phyloP scores from a whole-genome alignment of 345 rosid genomes.

The Raphanus raphanistrum region DNA sequence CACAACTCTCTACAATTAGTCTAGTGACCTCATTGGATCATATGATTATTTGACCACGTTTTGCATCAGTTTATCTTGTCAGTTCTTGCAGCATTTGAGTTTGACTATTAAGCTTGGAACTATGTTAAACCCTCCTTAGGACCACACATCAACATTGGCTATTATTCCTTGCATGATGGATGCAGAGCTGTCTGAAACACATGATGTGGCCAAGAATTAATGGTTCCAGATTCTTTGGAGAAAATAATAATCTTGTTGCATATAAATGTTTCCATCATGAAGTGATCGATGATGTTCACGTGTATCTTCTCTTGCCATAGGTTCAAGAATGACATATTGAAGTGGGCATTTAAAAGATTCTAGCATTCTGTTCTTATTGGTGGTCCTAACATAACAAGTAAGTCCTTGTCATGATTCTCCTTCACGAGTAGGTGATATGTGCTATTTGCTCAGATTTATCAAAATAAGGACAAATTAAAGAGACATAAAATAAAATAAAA shows the following conservation, averaged over 20 bases:
- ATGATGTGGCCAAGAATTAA: not conserved
- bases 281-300: constrained; percentile 13
- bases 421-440: constrained; percentile 19
- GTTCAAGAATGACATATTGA: constrained; percentile 20
- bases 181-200: constrained; percentile 22
- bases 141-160: constrained; percentile 22
- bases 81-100: constrained; percentile 36
- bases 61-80: constrained; percentile 36
- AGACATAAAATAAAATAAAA: constrained; percentile 6
- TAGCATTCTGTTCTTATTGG: constrained; percentile 31
- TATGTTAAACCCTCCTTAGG: constrained; percentile 20
- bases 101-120: constrained; percentile 39
- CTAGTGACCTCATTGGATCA: no score
- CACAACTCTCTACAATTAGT: no score
- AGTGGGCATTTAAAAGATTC: constrained; percentile 12
- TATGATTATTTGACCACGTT: constrained; percentile 18
- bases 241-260: not conserved
- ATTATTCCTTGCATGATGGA: constrained; percentile 17
- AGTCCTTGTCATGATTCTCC: constrained; percentile 20
- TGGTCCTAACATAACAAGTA: constrained; percentile 31
- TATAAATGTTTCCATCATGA: constrained; percentile 2
- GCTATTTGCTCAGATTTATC: constrained; percentile 5
- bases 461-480: constrained; percentile 2
- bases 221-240: constrained; percentile 12
- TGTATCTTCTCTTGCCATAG: not conserved